Conservation (phyloP, 768 basidiomycete genomes). For the Podaxis sp. region DNA sequence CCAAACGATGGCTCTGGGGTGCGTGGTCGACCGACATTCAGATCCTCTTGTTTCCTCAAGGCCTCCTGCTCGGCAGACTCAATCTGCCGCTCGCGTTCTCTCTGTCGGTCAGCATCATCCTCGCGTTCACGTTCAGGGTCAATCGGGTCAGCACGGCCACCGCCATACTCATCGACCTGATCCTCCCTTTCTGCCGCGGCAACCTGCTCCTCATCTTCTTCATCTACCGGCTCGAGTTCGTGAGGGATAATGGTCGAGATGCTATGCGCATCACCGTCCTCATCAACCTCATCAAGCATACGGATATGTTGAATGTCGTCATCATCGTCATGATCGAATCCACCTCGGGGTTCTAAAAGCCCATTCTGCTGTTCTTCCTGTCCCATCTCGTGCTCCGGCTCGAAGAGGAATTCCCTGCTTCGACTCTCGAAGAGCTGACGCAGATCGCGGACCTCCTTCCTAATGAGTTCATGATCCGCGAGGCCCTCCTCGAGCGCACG, state of each 20-base stretch:
- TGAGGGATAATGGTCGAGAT: constrained; percentile 70
- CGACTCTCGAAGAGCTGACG: constrained; percentile 72
- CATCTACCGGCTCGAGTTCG: constrained; percentile 69
- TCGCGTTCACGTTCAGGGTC: constrained; percentile 14
- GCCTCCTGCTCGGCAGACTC: constrained; percentile 49
- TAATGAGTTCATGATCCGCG: constrained; percentile 82
- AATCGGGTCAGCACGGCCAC: constrained; percentile 12
- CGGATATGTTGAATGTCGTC: constrained; percentile 24
- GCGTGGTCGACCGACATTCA: constrained; percentile 58
- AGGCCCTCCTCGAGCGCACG: constrained; percentile 79
- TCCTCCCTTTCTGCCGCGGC: constrained; percentile 23
- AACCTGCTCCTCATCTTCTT: constrained; percentile 70
- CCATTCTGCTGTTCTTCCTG: constrained; percentile 15
- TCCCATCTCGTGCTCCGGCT: constrained; percentile 14
- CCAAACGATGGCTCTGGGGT: constrained; percentile 73
- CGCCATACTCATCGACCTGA: constrained; percentile 21
- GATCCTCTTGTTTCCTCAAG: constrained; percentile 36
- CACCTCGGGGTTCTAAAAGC: constrained; percentile 22
- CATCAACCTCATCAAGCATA: constrained; percentile 26
- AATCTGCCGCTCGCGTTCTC: constrained; percentile 29
- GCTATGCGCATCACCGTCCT: constrained; percentile 72
- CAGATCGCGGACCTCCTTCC: constrained; percentile 71
- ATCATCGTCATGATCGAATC: constrained; percentile 33
- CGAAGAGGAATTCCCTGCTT: constrained; percentile 42
- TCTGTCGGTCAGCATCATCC: background rate